phyloP scores from a whole-genome alignment of 495 filamentous ascomycete species.

The Hypoxylon trugodes region DNA sequence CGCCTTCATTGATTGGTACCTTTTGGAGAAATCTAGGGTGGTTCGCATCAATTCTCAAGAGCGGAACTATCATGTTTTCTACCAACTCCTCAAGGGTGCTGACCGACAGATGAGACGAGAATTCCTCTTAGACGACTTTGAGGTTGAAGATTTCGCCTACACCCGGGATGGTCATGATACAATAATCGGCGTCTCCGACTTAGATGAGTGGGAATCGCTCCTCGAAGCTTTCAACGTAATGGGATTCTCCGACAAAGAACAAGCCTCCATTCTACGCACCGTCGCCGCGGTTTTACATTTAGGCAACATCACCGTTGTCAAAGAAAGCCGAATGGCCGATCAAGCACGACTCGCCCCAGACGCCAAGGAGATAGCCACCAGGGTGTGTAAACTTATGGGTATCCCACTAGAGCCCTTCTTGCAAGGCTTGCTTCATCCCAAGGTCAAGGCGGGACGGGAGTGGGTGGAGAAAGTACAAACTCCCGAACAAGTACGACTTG shows the following conservation, averaged over 20 bases:
- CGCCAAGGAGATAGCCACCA: slow-evolving; percentile 72
- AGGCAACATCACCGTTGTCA: slow-evolving; percentile 87
- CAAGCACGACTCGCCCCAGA: slow-evolving; percentile 84
- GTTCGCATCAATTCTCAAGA: slow-evolving; percentile 86
- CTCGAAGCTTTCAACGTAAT: slow-evolving; percentile 95
- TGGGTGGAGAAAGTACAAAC: slow-evolving; percentile 99
- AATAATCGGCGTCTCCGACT: slow-evolving; percentile 90
- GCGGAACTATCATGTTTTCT: slow-evolving; percentile 97
- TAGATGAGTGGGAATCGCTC: slow-evolving; percentile 86
- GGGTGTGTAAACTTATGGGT: slow-evolving; percentile 83
- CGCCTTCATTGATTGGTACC: slow-evolving; percentile 98
- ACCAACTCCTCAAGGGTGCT: slow-evolving; percentile 90
- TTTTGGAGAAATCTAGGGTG: slow-evolving; percentile 95
- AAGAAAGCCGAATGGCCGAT: slow-evolving; percentile 88
- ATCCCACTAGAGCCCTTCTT: slow-evolving; percentile 85
- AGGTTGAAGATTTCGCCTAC: slow-evolving; percentile 89
- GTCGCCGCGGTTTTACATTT: slow-evolving; percentile 92
- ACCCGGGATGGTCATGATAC: slow-evolving; percentile 88
- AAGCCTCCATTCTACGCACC: slow-evolving; percentile 81
- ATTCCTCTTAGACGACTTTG: slow-evolving; percentile 74
- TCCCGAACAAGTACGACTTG: slow-evolving; percentile 90
- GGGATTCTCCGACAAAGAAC: slow-evolving; percentile 90
- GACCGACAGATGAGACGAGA: slow-evolving; percentile 74
- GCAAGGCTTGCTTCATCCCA: slow-evolving; percentile 87
- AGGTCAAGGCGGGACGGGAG: slow-evolving; percentile 93